Percentiles rank a stretch among this genome's conserved stretches.
Evolutionary conservation across 148 eudicot genomes (phyloP).

Genomic region (Vaccinium myrtillus): DNA sequence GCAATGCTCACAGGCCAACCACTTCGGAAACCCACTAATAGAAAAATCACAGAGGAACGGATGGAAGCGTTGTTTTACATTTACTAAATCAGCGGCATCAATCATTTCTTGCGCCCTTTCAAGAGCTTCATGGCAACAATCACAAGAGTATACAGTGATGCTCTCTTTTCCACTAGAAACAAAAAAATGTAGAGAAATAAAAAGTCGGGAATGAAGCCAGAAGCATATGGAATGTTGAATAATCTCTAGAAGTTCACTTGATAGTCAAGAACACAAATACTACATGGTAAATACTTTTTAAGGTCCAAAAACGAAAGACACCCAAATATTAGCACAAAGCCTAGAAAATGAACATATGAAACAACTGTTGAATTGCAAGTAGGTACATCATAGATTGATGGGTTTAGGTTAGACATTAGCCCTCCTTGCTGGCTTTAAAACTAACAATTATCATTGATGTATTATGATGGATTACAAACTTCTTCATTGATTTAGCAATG

Average conservation of each 20-base stretch:
- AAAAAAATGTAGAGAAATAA: not conserved
- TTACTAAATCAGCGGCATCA: conserved; percentile 32
- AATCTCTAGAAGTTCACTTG: not conserved
- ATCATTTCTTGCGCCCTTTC: conserved; percentile 67
- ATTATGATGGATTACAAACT: not conserved
- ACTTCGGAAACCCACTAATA: conserved; percentile 53
- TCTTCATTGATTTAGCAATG: not conserved
- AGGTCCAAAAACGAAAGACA: not conserved
- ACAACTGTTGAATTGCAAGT: not conserved
- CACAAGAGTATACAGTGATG: conserved; percentile 72
- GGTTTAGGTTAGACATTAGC: not conserved
- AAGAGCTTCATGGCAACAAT: conserved; percentile 91
- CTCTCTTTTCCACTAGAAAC: conserved; percentile 50
- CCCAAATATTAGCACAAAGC: not conserved
- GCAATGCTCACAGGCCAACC: conserved; percentile 72
- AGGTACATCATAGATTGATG: not conserved
- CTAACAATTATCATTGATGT: not conserved
- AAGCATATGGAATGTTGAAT: not conserved
- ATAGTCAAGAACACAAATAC: too few species aligned
- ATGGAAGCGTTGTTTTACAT: conserved; percentile 49
- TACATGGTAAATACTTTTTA: not conserved
- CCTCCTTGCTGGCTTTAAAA: not conserved
- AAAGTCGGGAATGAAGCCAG: not conserved
- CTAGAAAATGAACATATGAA: not conserved
- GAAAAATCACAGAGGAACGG: conserved; percentile 83